Percentiles rank a stretch among this genome's conserved stretches.
phyloP scores from a whole-genome alignment of 352 stramenopile genomes.

The Globisporangium nodosum region DNA sequence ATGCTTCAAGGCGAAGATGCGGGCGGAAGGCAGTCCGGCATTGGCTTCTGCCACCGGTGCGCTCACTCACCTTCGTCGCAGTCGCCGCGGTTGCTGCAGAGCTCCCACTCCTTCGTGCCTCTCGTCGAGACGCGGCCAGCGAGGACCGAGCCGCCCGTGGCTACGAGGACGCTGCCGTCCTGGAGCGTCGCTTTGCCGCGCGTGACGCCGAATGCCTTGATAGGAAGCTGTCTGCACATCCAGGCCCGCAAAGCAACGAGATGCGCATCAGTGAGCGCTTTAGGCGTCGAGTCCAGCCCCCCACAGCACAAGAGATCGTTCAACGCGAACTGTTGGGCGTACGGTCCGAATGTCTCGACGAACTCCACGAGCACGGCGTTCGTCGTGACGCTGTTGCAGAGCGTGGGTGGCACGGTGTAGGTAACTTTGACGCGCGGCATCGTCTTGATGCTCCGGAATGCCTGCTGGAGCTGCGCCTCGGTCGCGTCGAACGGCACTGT shows the following conservation, averaged over 20 bases:
- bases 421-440: slow-evolving; percentile 42
- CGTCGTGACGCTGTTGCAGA: slow-evolving; percentile 33
- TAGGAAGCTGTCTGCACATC: slow-evolving; percentile 37
- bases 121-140: slow-evolving; percentile 37
- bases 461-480: slow-evolving; percentile 35
- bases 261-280: neutral
- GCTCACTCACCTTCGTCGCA: slow-evolving; percentile 57
- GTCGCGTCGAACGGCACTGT: slow-evolving; percentile 54
- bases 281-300: neutral
- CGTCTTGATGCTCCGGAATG: slow-evolving; percentile 33
- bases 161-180: slow-evolving; percentile 47
- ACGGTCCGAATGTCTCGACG: slow-evolving; percentile 49
- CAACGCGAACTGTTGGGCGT: slow-evolving; percentile 9
- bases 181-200: slow-evolving; percentile 28
- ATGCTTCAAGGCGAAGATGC: neutral
- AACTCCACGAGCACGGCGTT: slow-evolving; percentile 72
- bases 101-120: slow-evolving; percentile 86
- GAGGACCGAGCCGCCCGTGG: slow-evolving; percentile 34
- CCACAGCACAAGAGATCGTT: neutral
- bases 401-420: slow-evolving; percentile 25
- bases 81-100: slow-evolving; percentile 85
- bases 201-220: slow-evolving; percentile 46
- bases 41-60: slow-evolving; percentile 6
- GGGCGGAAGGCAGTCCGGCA: slow-evolving; percentile 3
- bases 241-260: slow-evolving; percentile 2